These are phyloP conservation scores for Chaetomium cochliodes DNA, from an alignment of 495 filamentous ascomycete species.

Conservation along the genomic window DNA sequence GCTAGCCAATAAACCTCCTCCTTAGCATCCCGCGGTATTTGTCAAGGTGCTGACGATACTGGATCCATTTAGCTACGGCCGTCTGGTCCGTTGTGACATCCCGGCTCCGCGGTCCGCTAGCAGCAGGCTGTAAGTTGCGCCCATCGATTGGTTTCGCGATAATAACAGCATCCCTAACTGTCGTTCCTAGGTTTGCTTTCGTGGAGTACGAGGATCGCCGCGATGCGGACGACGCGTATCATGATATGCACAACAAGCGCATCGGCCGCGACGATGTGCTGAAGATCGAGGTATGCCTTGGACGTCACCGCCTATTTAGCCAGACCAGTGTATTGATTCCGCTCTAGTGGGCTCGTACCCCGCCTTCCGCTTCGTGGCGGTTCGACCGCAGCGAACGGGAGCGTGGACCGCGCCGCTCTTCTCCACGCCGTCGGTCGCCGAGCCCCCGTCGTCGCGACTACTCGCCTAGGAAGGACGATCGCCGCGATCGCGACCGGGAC, in stretches of 20 bases:
- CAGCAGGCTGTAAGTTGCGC: slow-evolving; percentile 80
- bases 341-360: slow-evolving; percentile 91
- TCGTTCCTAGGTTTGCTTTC: slow-evolving; percentile 78
- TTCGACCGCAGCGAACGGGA: slow-evolving; percentile 64
- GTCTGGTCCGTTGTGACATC: slow-evolving; percentile 98
- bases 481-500: slow-evolving; percentile 75
- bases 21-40: slow-evolving; percentile 20
- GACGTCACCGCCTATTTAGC: slow-evolving; percentile 4
- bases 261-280: slow-evolving; percentile 92
- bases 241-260: slow-evolving; percentile 99
- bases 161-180: background rate
- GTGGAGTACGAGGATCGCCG: slow-evolving; percentile 99
- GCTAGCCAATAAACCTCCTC: slow-evolving; percentile 24
- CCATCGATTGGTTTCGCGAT: background rate
- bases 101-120: slow-evolving; percentile 89
- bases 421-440: slow-evolving; percentile 71
- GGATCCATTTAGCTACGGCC: slow-evolving; percentile 74
- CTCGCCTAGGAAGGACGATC: slow-evolving; percentile 88
- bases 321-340: slow-evolving; percentile 20
- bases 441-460: slow-evolving; percentile 81
- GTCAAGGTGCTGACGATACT: slow-evolving; percentile 42
- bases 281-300: slow-evolving; percentile 84
- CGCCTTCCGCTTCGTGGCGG: slow-evolving; percentile 96
- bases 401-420: slow-evolving; percentile 61
- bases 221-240: slow-evolving; percentile 98